Evolutionary conservation across 192 early-diverging fungal species (phyloP), one percentile per base, ranked within the genome.

Genomic region (Polychytrium aggregatum): DNA sequence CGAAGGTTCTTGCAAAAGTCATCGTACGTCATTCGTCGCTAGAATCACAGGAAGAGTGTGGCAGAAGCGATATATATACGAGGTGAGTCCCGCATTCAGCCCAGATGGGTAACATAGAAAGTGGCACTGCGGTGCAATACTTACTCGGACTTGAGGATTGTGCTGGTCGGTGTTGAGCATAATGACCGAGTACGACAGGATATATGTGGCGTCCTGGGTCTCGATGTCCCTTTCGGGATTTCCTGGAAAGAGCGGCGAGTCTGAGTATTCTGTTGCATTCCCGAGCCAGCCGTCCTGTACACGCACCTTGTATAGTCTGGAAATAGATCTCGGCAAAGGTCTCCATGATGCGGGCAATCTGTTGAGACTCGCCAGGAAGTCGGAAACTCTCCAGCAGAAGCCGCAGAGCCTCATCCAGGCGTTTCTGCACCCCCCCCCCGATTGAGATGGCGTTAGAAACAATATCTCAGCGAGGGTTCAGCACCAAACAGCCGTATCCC

Each of bases 141-240:
- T n/a, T 64, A 78, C 78, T 36, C 78, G 63, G 29, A 95, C 87
- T 68, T 88, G 88, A 37, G 76, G 87, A 64, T 90, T 97, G 60
- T 99, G 90, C 68, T 89, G 87, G 76, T 99, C 97, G 1, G 94
- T 97, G 61, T 99, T 99, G 54, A 99, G 72, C 84, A 99, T 90
- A 40, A 99, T 89, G 25, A 97, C 76, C 0, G 94, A 87, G 49
- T 85, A 99, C 0, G 92, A 72, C 28, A 99, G 72, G 25, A 99
- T 76, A 52, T 86, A 92, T 0, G 84, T 82, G 17, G 88, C 86
- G 38, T 88, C 82, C 45, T 82, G 71, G 46, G 70, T 83, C 8
- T 81, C 83, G 55, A 97, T 78, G n/a, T 83, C 72, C 16, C 37
- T 63, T 0, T 51, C 64, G 48, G 4, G 14, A 50, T 20, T 10